Conservation (phyloP, 352 stramenopile genomes). For the Pythium plurisporium region DNA sequence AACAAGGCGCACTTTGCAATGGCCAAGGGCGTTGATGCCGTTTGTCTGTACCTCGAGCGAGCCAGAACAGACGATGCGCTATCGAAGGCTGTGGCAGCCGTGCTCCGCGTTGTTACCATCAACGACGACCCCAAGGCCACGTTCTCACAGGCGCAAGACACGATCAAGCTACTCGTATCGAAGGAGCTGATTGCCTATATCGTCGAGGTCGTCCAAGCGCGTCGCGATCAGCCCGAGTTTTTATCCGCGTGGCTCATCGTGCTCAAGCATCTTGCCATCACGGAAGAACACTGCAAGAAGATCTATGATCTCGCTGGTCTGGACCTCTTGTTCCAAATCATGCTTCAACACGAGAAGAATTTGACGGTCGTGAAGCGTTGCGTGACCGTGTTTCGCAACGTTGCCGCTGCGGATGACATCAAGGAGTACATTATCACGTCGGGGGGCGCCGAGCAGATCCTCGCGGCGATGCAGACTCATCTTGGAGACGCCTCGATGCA, state of each 20-base stretch:
- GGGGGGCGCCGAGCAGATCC: constrained; percentile 41
- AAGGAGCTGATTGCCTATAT: constrained; percentile 49
- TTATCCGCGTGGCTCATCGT: constrained; percentile 57
- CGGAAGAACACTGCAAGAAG: constrained; percentile 70
- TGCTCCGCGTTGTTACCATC: constrained; percentile 60
- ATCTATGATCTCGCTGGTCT: constrained; percentile 56
- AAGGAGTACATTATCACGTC: constrained; percentile 61
- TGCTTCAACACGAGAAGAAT: constrained; percentile 47
- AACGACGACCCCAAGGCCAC: constrained; percentile 63
- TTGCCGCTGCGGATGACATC: constrained; percentile 65
- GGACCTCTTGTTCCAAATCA: constrained; percentile 49
- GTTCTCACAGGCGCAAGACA: constrained; percentile 69
- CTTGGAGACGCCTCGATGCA: constrained; percentile 48
- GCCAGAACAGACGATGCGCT: constrained; percentile 32
- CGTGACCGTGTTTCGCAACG: constrained; percentile 66
- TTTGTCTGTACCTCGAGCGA: constrained; percentile 29
- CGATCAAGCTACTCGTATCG: constrained; percentile 55
- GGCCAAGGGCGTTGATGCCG: constrained; percentile 33
- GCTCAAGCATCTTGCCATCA: constrained; percentile 74
- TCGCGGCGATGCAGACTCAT: constrained; percentile 56
- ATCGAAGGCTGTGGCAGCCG: constrained; percentile 44
- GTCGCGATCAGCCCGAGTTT: constrained; percentile 35
- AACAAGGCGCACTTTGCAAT: constrained; percentile 69
- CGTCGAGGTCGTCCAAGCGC: constrained; percentile 29
- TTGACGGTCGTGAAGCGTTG: constrained; percentile 53